Base-by-base conservation (phyloP, 345 rosid species). In the Capsella bursapastoris region DNA sequence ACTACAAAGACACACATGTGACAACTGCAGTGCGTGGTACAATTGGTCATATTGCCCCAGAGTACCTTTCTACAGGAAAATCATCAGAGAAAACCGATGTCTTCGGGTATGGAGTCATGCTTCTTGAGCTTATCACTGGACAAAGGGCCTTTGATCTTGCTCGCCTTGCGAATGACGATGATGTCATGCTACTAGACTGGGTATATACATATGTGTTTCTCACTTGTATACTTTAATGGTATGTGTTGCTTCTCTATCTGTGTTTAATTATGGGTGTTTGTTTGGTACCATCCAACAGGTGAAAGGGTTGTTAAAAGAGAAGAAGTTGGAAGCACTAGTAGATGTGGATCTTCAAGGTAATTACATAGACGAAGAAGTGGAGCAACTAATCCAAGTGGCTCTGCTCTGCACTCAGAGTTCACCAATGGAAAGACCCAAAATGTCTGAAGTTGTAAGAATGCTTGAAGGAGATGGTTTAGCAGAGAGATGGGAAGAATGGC, bases 401-500 rank as follows among this genome's bases (percentile, higher is more conserved):
- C 87, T 95, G 32, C 82, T 95, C 41, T 95, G 98, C 79, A 95
- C 99, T 7, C 99, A 92, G 49, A 78, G 94, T 70, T 79, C 94
- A 18, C 91, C 99, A 13, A 41, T 78, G 90, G 99, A 92, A 69
- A 84, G 99, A 31, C 99, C 99, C 0, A 92, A 90, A 81, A 95
- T 95, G 99, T 86, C 97, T 0, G 98, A 95, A 40, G 99, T 92
- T 28, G 98, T 95, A 8, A 90, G 98, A 73, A 95, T 95, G 99
- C 89, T 95, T 45, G 99, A 95, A 84, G 99, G 99, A 6, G 98
- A 92, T 60, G 98, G 98, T 31, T 86, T 95, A 83, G 94, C 97
- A 10, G 98, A 92, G 86, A 89, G 90, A 79, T 95, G 99, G 99
- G 98, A 92, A 82, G 97, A 92, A 62, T 92, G 97, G 99, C 97